These are phyloP conservation scores for Zoysia pacifica DNA, from an alignment of 176 grass and related monocot genomes.

Conservation along the genomic window DNA sequence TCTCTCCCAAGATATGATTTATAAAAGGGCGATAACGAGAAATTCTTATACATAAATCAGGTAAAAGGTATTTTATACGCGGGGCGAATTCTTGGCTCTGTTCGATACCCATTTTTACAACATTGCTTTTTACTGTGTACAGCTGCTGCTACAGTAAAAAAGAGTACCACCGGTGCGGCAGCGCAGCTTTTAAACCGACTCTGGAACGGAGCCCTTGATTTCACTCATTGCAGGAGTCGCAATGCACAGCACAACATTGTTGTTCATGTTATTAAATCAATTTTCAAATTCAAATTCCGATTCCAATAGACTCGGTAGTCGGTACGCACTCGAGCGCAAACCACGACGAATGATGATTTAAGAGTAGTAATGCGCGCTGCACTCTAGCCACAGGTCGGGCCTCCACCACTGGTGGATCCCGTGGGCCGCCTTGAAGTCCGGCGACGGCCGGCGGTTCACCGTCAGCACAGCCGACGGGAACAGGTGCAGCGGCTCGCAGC, in stretches of 20 bases:
- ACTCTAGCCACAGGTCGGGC: slow-evolving; percentile 42
- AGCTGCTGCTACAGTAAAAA: no score
- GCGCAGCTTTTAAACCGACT: no score
- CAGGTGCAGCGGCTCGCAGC: slow-evolving; percentile 68
- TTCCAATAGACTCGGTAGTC: neutral
- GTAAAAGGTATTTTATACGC: no score
- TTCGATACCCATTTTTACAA: no score
- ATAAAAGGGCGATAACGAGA: no score
- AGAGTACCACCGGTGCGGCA: no score
- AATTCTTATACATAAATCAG: no score
- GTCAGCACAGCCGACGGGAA: slow-evolving; percentile 64
- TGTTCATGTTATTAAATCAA: neutral
- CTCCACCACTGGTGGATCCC: slow-evolving; percentile 91
- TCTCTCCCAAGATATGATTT: no score
- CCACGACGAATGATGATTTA: neutral
- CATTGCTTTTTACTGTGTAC: no score
- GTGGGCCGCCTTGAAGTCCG: slow-evolving; percentile 69
- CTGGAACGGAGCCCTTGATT: no score
- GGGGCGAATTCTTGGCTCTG: no score
- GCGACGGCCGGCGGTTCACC: slow-evolving; percentile 53
- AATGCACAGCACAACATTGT: neutral
- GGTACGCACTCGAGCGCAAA: neutral
- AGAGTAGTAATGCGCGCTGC: slow-evolving; percentile 42
- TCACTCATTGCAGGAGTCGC: no score
- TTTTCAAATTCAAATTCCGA: neutral